A percentile compares a stretch with the other conserved stretches of the same genome.
These are phyloP conservation scores for Zizania palustris DNA, from an alignment of 202 grass and related monocot species.

Conservation along the genomic window DNA sequence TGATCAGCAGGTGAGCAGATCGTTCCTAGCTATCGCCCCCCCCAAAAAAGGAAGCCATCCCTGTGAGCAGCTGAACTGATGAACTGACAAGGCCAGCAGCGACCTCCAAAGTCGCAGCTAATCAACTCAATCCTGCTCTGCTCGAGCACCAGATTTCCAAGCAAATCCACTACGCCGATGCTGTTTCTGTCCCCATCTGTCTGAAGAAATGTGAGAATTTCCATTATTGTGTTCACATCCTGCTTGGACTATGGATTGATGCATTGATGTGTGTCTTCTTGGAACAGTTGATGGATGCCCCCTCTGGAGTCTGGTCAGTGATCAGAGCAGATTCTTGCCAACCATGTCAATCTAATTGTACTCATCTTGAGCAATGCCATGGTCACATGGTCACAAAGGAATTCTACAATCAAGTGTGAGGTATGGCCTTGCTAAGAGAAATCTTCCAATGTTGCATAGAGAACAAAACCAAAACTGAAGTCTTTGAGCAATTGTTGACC, in stretches of 20 bases:
- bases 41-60: too few relatives aligned
- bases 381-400: slow-evolving; percentile 9
- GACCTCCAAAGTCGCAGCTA: not conserved
- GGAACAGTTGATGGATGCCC: not conserved
- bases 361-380: not conserved
- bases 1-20: too few relatives aligned
- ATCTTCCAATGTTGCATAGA: not conserved
- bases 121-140: not conserved
- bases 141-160: not conserved
- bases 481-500: too few relatives aligned
- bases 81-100: not conserved
- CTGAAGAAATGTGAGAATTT: not conserved
- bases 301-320: not conserved
- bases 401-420: not conserved
- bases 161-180: not conserved
- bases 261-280: not conserved
- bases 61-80: not conserved
- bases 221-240: not conserved
- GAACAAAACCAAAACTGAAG: not conserved
- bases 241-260: not conserved
- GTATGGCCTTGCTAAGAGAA: too few relatives aligned
- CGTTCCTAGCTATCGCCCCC: too few relatives aligned
- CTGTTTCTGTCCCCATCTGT: too few relatives aligned
- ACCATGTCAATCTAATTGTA: not conserved
- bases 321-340: not conserved